Evolutionary conservation across 2,329 filamentous ascomycete genomes (phyloP).

Genomic region (Chaetoscypha palmicola): DNA sequence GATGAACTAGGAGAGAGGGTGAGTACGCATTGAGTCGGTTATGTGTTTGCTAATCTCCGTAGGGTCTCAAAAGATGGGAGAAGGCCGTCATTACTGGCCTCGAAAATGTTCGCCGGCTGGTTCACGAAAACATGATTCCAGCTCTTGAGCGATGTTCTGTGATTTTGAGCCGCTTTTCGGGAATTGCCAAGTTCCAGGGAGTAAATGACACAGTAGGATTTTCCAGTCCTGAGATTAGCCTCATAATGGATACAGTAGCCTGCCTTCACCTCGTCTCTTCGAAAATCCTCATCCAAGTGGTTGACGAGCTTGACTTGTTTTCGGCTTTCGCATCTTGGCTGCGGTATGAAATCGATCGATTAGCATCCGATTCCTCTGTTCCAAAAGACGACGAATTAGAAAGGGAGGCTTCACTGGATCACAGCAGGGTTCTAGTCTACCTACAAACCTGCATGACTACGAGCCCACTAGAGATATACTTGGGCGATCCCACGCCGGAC

Average conservation of each 20-base stretch:
- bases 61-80: conserved; percentile 95
- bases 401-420: conserved; percentile 69
- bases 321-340: conserved; percentile 76
- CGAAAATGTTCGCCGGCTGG: conserved; percentile 65
- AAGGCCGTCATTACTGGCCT: conserved; percentile 75
- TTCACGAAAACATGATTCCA: conserved; percentile 84
- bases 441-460: conserved; percentile 62
- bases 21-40: conserved; percentile 28
- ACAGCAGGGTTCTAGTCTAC: conserved; percentile 66
- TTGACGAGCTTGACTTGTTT: conserved; percentile 74
- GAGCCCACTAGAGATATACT: conserved; percentile 58
- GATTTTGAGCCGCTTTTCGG: conserved; percentile 73
- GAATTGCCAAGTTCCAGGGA: conserved; percentile 75
- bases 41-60: conserved; percentile 10
- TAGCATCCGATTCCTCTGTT: conserved; percentile 55
- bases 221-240: conserved; percentile 53
- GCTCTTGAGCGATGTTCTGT: conserved; percentile 77
- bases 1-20: conserved; percentile 76
- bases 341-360: conserved; percentile 71
- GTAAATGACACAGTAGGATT: conserved; percentile 60
- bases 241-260: conserved; percentile 62
- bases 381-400: conserved; percentile 65
- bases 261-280: conserved; percentile 71
- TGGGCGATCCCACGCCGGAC: conserved; percentile 44
- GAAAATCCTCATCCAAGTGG: conserved; percentile 61